Conservation (phyloP, 257 asterid species). For the Striga asiatica region DNA sequence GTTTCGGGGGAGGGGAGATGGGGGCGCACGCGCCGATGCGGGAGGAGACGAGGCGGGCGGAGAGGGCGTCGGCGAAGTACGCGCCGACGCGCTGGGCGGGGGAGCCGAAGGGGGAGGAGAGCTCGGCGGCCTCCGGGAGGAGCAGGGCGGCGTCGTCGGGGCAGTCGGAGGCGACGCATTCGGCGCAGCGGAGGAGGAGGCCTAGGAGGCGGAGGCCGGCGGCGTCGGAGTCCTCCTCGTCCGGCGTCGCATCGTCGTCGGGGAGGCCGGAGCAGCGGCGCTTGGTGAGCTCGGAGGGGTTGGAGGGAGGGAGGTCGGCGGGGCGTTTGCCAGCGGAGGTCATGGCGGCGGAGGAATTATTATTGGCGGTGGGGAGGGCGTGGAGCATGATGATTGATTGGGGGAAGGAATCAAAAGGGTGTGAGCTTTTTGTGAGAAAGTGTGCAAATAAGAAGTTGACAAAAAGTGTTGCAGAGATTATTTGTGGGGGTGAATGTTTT, state of each 20-base stretch:
- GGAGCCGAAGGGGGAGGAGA: conserved; percentile 84
- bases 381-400: conserved; percentile 30
- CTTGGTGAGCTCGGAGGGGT: conserved; percentile 22
- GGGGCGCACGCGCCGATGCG: conserved; percentile 61
- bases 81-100: conserved; percentile 93
- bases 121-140: conserved; percentile 74
- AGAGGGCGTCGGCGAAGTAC: conserved; percentile 82
- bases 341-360: conserved; percentile 27
- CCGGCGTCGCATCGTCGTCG: conserved; percentile 12
- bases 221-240: conserved; percentile 33
- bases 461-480: conserved; percentile 14
- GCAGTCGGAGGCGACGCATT: conserved; percentile 66
- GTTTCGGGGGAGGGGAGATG: conserved; percentile 21
- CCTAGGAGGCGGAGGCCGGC: conserved; percentile 67
- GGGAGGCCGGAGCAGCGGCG: conserved; percentile 33
- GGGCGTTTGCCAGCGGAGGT: conserved; percentile 45
- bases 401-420: conserved; percentile 29
- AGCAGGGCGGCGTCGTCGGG: conserved; percentile 57
- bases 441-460: conserved; percentile 28
- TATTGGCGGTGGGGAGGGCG: conserved; percentile 20
- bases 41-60: conserved; percentile 59
- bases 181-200: conserved; percentile 78
- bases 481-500: too few species aligned
- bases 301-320: conserved; percentile 24
- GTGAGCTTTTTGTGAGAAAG: conserved; percentile 20